Conservation (phyloP, 2,329 filamentous ascomycete species). For the Triangularia setosa region DNA sequence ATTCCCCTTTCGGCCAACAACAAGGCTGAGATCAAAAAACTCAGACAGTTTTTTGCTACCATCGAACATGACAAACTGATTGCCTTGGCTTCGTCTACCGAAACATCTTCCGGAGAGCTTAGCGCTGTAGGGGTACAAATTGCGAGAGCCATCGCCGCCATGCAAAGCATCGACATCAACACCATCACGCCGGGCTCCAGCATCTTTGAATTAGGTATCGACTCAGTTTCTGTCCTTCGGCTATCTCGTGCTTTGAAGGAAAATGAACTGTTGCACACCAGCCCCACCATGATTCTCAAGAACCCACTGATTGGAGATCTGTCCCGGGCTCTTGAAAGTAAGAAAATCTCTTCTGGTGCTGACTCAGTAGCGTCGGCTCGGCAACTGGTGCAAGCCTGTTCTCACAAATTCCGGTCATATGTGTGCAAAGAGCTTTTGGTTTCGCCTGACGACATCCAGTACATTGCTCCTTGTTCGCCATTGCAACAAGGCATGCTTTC, state of each 20-base stretch:
- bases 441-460: conserved; percentile 56
- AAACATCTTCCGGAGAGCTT: conserved; percentile 23
- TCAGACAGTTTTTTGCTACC: conserved; percentile 62
- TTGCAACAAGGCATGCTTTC: conserved; percentile 85
- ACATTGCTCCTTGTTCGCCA: conserved; percentile 76
- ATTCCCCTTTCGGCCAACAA: conserved; percentile 86
- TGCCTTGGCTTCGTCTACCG: conserved; percentile 47
- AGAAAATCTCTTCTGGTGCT: conserved; percentile 7
- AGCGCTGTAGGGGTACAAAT: conserved; percentile 44
- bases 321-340: conserved; percentile 33
- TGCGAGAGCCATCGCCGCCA: conserved; percentile 49
- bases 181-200: conserved; percentile 54
- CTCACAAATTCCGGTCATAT: conserved; percentile 54
- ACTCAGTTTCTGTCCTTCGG: conserved; percentile 78
- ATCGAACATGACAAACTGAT: conserved; percentile 61
- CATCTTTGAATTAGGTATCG: conserved; percentile 81
- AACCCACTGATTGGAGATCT: conserved; percentile 51
- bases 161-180: conserved; percentile 42
- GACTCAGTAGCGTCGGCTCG: conserved; percentile 44
- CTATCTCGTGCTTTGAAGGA: conserved; percentile 62
- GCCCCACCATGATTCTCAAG: conserved; percentile 64
- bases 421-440: conserved; percentile 52
- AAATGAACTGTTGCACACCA: conserved; percentile 56
- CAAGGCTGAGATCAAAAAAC: conserved; percentile 72
- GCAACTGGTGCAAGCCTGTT: conserved; percentile 61